Evolutionary conservation across 495 filamentous ascomycete species (phyloP), one percentile per base, ranked within the genome.

Genomic region (Tuber microsphaerosporum): DNA sequence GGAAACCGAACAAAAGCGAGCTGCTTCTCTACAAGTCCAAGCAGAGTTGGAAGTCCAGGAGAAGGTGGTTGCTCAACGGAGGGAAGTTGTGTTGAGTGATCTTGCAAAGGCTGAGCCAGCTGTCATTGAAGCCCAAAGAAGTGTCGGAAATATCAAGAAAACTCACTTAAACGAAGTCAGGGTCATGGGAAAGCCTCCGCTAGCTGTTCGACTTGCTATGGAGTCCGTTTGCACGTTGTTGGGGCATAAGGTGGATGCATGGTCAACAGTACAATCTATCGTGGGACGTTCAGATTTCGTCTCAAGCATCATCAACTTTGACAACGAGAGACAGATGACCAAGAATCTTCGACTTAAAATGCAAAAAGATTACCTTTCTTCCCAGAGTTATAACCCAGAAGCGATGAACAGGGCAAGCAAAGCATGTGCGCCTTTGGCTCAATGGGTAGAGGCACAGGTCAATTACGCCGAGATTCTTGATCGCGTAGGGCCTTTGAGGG

Each of bases 401-500:
- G 91, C 91, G 84, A 95, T 97, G 82, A 94, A 96, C 84, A 92
- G 92, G 78, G 95, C 95, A 75, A 94, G 92, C 86, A 97, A 94
- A 85, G 95, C 95, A 45, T 99, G 95, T 84, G 95, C 96, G 82
- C 95, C 95, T 42, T 86, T 99, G 48, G 96, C 98, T 42, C 93
- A 97, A 84, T 99, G 95, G 95, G 94, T 97, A 39, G 90, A 93
- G 84, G 95, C 95, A 51, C 95, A 99, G 84, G 95, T 98, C 81
- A 94, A 93, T 81, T 99, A 97, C 83, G 97, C 95, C 26, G 94
- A 93, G 79, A 99, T 99, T 78, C 86, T 98, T 72, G 94, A 98
- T 82, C 91, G 94, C 37, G 93, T 99, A 77, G 95, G 96, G 6
- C 95, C 95, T 69, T 85, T 99, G 51, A 90, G 94, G 76, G 93